phyloP scores from a whole-genome alignment of 345 rosid species.

The Camelina laxa region DNA sequence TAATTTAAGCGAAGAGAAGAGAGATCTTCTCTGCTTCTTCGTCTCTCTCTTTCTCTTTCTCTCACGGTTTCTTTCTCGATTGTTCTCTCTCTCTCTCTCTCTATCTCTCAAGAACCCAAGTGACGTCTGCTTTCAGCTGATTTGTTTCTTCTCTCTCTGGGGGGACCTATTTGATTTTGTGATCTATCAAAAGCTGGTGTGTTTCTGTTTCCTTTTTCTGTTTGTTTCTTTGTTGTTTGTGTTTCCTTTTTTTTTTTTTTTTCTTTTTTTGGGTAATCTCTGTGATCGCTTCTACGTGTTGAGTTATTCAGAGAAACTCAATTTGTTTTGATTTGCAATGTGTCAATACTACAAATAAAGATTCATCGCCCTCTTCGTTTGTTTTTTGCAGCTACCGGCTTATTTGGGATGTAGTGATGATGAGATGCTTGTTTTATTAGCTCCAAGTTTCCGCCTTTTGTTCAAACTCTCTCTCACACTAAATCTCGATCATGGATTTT shows the following conservation, averaged over 20 bases:
- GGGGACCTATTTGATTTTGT: conserved; percentile 25
- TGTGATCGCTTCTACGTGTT: conserved; percentile 43
- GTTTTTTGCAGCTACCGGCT: conserved; percentile 39
- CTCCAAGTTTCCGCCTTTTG: conserved; percentile 49
- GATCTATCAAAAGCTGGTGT: conserved; percentile 40
- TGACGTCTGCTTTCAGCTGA: conserved; percentile 42
- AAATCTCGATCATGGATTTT: conserved; percentile 50
- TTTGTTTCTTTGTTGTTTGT: conserved; percentile 16
- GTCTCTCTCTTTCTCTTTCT: conserved; percentile 28
- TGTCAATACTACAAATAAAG: conserved; percentile 39
- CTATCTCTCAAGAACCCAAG: conserved; percentile 4
- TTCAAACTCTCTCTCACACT: conserved; percentile 30
- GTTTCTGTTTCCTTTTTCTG: conserved; percentile 18
- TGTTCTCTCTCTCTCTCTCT: background rate
- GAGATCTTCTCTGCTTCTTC: conserved; percentile 40
- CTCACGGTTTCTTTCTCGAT: conserved; percentile 28
- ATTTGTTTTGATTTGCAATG: conserved; percentile 60
- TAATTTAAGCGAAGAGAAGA: conserved; percentile 21
- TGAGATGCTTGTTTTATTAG: conserved; percentile 60
- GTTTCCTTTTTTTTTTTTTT: background rate
- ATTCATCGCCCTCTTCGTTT: conserved; percentile 36
- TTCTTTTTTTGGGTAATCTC: background rate
- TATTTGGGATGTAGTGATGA: conserved; percentile 37
- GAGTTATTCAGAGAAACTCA: conserved; percentile 45
- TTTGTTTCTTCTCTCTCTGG: conserved; percentile 6